Evolutionary conservation across 768 basidiomycete genomes (phyloP).

Genomic region (Phaeotremella fagi): DNA sequence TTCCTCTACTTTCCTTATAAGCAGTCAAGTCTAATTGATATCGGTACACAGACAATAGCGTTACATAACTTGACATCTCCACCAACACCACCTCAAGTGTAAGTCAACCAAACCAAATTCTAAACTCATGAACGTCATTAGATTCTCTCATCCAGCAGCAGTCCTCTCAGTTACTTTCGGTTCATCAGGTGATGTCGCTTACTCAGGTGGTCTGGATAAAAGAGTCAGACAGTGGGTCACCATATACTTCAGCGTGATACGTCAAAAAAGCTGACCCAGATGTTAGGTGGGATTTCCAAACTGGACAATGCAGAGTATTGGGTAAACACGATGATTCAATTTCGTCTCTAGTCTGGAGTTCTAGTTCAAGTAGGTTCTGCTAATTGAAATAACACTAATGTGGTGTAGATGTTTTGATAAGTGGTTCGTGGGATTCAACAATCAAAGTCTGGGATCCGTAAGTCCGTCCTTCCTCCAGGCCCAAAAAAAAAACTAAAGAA

Average conservation of each 20-base stretch:
- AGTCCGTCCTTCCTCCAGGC: conserved; percentile 9
- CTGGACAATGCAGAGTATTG: conserved; percentile 66
- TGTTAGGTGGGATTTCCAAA: conserved; percentile 69
- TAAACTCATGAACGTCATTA: conserved; percentile 5
- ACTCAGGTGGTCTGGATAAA: conserved; percentile 81
- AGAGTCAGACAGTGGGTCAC: conserved; percentile 69
- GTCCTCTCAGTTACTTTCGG: conserved; percentile 75
- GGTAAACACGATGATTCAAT: conserved; percentile 79
- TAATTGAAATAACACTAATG: background rate
- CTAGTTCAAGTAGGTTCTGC: conserved; percentile 57
- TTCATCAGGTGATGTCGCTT: conserved; percentile 62
- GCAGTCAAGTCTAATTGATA: background rate
- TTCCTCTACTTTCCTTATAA: background rate
- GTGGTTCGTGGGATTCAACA: conserved; percentile 89
- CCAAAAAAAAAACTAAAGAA: background rate
- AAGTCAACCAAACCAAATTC: conserved; percentile 19
- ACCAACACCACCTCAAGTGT: conserved; percentile 20
- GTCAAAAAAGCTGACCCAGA: background rate
- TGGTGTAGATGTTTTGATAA: conserved; percentile 63
- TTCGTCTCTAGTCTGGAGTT: conserved; percentile 67
- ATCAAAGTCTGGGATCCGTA: conserved; percentile 76
- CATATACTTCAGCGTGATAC: background rate
- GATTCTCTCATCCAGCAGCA: conserved; percentile 78
- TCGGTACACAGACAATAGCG: conserved; percentile 26
- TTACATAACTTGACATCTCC: conserved; percentile 27